Conservation (phyloP, 2,329 filamentous ascomycete species). For the Massarina eburnea region DNA sequence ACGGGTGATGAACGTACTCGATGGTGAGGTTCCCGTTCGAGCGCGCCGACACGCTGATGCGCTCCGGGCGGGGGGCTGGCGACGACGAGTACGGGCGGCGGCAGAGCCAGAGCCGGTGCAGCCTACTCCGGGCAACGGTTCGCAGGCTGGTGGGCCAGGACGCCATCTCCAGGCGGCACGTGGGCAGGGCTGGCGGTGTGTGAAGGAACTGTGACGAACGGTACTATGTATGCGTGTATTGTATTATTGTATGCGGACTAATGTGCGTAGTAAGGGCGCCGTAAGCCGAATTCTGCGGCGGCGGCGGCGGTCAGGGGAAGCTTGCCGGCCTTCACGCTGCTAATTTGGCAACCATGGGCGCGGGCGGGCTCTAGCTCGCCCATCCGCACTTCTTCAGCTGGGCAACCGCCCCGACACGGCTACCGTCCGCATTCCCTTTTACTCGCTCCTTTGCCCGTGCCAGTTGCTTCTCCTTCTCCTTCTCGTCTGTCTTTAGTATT, state of each 20-base stretch:
- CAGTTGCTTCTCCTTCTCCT: conserved; percentile 8
- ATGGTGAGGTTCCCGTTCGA: conserved; percentile 48
- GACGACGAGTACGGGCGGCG: conserved; percentile 22
- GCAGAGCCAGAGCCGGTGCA: conserved; percentile 5
- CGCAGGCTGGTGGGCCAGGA: too few species aligned
- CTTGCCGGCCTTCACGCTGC: not conserved
- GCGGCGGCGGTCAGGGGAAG: not conserved
- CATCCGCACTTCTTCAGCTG: conserved; percentile 1
- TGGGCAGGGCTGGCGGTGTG: not conserved
- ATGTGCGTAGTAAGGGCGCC: too few species aligned
- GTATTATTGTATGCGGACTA: too few species aligned
- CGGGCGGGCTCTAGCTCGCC: not conserved
- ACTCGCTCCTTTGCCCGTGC: conserved; percentile 1
- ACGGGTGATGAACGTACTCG: conserved; percentile 35
- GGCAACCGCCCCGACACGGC: not conserved
- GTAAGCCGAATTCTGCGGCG: not conserved
- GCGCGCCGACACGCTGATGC: conserved; percentile 41
- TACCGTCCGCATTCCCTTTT: not conserved
- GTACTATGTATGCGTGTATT: too few species aligned
- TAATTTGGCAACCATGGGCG: not conserved
- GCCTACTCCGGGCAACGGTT: too few species aligned
- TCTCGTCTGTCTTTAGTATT: conserved; percentile 12
- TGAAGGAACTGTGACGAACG: too few species aligned
- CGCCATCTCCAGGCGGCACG: not conserved
- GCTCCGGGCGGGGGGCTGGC: conserved; percentile 26